phyloP scores from a whole-genome alignment of 2,329 filamentous ascomycete genomes.

The Cladophialophora carrionii region DNA sequence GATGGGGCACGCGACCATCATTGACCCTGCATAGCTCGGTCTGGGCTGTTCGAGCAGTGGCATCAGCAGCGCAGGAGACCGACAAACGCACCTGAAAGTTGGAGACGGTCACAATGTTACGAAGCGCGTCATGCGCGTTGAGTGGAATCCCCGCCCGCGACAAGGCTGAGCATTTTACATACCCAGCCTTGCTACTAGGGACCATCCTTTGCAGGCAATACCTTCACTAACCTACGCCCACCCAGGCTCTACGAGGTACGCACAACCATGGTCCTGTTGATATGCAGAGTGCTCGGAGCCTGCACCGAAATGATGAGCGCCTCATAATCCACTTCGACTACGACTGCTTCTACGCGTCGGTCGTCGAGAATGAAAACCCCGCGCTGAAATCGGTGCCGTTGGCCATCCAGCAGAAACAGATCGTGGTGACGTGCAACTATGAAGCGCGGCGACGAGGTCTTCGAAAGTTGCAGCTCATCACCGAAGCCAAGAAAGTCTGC shows the following conservation, averaged over 20 bases:
- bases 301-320: slow-evolving; percentile 62
- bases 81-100: neutral
- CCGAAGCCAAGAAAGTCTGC: slow-evolving; percentile 76
- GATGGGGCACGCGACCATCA: slow-evolving; percentile 74
- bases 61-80: neutral
- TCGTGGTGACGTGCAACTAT: slow-evolving; percentile 92
- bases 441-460: slow-evolving; percentile 70
- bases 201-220: neutral
- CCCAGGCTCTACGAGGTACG: neutral
- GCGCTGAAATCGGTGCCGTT: slow-evolving; percentile 72
- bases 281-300: slow-evolving; percentile 42
- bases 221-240: neutral
- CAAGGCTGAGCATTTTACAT: neutral
- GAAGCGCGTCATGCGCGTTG: neutral
- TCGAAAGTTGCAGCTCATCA: slow-evolving; percentile 81
- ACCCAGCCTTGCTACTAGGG: neutral
- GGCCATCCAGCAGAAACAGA: slow-evolving; percentile 90
- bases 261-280: slow-evolving; percentile 27
- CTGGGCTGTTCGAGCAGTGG: neutral
- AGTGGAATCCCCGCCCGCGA: slow-evolving; percentile 1
- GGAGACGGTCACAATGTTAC: neutral
- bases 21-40: slow-evolving; percentile 19
- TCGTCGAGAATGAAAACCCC: slow-evolving; percentile 80
- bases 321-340: slow-evolving; percentile 76
- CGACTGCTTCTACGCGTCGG: slow-evolving; percentile 88